Base-by-base conservation (phyloP, 73 alveolate species). In the Loxodes magnus region DNA sequence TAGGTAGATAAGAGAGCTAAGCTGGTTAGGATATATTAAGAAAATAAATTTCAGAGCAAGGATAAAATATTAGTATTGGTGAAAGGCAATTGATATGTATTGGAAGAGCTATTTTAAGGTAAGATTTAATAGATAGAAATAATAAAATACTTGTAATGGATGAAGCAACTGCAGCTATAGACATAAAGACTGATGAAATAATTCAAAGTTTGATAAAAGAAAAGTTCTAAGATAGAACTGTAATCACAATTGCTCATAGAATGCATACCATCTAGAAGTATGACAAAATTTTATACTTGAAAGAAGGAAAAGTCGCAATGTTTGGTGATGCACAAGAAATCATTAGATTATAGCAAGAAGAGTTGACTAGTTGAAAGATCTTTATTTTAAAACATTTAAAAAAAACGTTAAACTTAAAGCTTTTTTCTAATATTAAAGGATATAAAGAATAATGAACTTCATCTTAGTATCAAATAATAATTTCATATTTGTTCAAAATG, bases 151-250 rank as follows among this genome's bases (percentile, higher is more conserved):
- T 88, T n/a, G 59, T 84, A 23, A 60, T 88, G 56, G 97, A 88
- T 54, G 97, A 88, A 70, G 95, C 97, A 1, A 88, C 95, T 6
- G 94, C 97, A 2, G 82, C 74, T 23, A 69, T 88, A 4, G 97
- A 88, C 64, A 50, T 58, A 28, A 55, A 84, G 29, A 84, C 91
- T 3, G 97, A 88, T 38, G 66, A 50, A 51, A 59, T 56, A 50
- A 74, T 88, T 25, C 83, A 75, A 56, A 57, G 55, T 41, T 61
- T 89, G 23, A 71, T 82, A 20, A 22, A 42, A 27, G 48, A 62
- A 49, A 51, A 55, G 10, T 70, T 80, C 44, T 27, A 25, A 22
- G 64, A 55, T 51, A 67, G 87, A 2, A 80, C 94, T 15, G 60
- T 80, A 35, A 58, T 80, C 37, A 51, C 87, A 1, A 80, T 80